Percentiles rank a stretch among this genome's conserved stretches.
Evolutionary conservation across 805 yeast species (phyloP).

Genomic region (Tetrapisispora arboricola): DNA sequence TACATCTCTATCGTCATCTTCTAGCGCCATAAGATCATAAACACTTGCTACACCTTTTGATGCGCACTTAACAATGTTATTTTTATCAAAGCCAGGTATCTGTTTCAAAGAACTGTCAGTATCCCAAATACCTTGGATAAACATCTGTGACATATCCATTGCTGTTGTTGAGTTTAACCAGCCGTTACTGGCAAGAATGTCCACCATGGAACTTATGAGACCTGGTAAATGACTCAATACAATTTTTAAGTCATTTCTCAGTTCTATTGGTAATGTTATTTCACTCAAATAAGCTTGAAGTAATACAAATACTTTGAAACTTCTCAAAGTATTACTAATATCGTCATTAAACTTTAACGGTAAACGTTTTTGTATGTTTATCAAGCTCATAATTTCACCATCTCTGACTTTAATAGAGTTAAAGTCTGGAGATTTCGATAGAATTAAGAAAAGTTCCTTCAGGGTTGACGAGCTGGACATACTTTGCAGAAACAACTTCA

Average conservation of each 20-base stretch:
- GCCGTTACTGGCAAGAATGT: conserved; percentile 72
- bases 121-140: conserved; percentile 80
- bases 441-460: conserved; percentile 50
- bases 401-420: conserved; percentile 54
- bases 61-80: conserved; percentile 43
- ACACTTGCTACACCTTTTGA: conserved; percentile 54
- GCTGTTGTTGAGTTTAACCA: conserved; percentile 64
- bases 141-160: conserved; percentile 84
- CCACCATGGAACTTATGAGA: conserved; percentile 59
- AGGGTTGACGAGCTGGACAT: conserved; percentile 48
- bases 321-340: conserved; percentile 36
- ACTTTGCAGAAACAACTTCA: conserved; percentile 46
- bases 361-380: conserved; percentile 43
- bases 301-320: conserved; percentile 61
- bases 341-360: conserved; percentile 46
- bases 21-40: conserved; percentile 64
- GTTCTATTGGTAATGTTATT: conserved; percentile 48
- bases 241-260: conserved; percentile 43
- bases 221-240: conserved; percentile 42
- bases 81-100: conserved; percentile 53
- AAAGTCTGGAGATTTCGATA: conserved; percentile 64
- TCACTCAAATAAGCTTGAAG: conserved; percentile 78
- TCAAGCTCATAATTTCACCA: conserved; percentile 43
- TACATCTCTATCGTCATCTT: conserved; percentile 60
- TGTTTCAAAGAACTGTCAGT: conserved; percentile 70